Evolutionary conservation across 352 stramenopile species (phyloP).

Genomic region (Pythium scleroteichum): DNA sequence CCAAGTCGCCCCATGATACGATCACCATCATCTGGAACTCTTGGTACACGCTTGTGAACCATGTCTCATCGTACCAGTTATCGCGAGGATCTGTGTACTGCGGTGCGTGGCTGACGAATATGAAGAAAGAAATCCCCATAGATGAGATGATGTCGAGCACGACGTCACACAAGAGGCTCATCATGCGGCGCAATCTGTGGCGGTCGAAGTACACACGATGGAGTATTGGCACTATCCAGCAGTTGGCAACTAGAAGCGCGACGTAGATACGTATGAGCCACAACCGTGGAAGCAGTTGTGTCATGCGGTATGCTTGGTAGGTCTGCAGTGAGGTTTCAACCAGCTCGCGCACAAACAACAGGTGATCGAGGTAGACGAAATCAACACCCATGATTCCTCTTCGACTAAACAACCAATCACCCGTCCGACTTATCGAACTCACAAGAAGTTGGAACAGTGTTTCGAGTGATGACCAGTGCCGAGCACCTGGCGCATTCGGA

Average conservation of each 20-base stretch:
- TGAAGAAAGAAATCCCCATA: slow-evolving; percentile 6
- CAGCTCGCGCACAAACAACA: background rate
- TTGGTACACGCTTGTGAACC: slow-evolving; percentile 3
- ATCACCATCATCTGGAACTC: slow-evolving; percentile 20
- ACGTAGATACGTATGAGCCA: slow-evolving; percentile 23
- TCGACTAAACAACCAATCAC: background rate
- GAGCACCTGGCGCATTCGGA: no score
- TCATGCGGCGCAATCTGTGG: background rate
- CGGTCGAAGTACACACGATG: background rate
- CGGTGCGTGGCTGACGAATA: slow-evolving; percentile 3
- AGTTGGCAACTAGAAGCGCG: slow-evolving; percentile 9
- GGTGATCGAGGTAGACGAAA: slow-evolving; percentile 1
- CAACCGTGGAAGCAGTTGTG: slow-evolving; percentile 1
- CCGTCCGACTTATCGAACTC: background rate
- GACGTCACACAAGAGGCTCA: slow-evolving; percentile 2
- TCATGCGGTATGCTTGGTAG: slow-evolving; percentile 10
- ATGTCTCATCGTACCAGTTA: slow-evolving; percentile 9
- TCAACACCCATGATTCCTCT: slow-evolving; percentile 4
- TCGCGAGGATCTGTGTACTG: slow-evolving; percentile 1
- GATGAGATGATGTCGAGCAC: slow-evolving; percentile 13
- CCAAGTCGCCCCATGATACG: slow-evolving; percentile 12
- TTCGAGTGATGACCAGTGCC: no score
- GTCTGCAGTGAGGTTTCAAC: slow-evolving; percentile 7
- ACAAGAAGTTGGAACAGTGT: no score
- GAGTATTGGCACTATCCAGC: slow-evolving; percentile 6